Base-by-base conservation (phyloP, 2,329 filamentous ascomycete species). In the Lecanicillium sp. region DNA sequence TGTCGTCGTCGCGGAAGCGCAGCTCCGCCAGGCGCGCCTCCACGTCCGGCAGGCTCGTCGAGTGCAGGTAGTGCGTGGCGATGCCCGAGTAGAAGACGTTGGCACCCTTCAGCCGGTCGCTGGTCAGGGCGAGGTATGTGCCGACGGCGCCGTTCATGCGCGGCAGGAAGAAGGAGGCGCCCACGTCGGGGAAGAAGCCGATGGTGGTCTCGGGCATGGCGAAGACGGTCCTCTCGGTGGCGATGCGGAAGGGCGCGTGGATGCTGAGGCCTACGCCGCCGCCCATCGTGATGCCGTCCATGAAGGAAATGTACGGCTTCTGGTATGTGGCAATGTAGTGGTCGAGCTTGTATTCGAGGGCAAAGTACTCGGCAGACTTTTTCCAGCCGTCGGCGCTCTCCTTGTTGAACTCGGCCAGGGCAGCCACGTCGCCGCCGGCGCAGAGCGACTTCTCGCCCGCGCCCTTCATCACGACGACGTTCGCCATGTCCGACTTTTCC, bases 201-300 rank as follows among this genome's bases (percentile, higher is more conserved):
- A 98, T 98, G 8, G 80, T 94, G 4, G 92, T 98, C 68, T 98
- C 92, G 20, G 92, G 92, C 92, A 98, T 98, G 50, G 94, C 89
- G 55, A 98, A 97, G 34, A 94, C 66, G 5, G 92, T 98, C 57
- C 83, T 84, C 65, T 98, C 92, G 3, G 92, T 98, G 28, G 92
- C 92, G 57, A 98, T 94, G 44, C 92, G 77, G 73, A 98, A 90
- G 3, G 92, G 94, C 3, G 92, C 90, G 63, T 98, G 94, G 37
- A 95, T 77, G 60, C 86, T 94, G 41, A 98, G 75, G 6, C 92
- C 92, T 38, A 97, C 92, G 49, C 92, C 92, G 40, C 92, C 92
- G 40, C 92, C 92, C 92, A 98, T 98, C 37, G 94, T 98, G 60
- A 95, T 85, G 43, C 92, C 92, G 56, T 98, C 92, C 82, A 98